These are phyloP conservation scores for Tetrastigma voinierianum DNA, from an alignment of 164 flowering plant genomes.

Conservation along the genomic window DNA sequence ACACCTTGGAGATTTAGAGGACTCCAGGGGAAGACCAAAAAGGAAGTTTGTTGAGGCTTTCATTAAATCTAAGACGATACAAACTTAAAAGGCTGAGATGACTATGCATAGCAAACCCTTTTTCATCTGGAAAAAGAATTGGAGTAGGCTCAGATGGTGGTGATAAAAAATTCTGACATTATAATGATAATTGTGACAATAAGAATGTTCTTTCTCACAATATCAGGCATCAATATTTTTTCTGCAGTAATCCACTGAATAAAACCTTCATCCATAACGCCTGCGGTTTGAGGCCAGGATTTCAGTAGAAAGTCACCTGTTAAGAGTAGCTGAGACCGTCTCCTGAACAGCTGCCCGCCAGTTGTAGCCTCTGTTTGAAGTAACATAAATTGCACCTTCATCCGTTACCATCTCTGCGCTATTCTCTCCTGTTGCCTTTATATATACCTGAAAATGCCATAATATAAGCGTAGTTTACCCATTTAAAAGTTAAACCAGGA, in stretches of 20 bases:
- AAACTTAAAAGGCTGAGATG: too few relatives aligned
- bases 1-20: too few relatives aligned
- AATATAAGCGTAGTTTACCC: neutral
- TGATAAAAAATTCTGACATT: neutral
- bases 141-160: neutral
- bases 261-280: neutral
- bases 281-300: neutral
- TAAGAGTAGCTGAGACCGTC: slow-evolving; percentile 96
- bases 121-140: neutral
- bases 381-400: slow-evolving; percentile 90
- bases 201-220: neutral
- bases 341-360: slow-evolving; percentile 98
- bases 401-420: slow-evolving; percentile 98
- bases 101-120: too few relatives aligned
- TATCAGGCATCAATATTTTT: neutral
- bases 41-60: too few relatives aligned
- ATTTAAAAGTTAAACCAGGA: neutral
- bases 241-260: neutral
- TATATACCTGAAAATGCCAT: slow-evolving; percentile 59
- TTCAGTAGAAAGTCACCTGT: slow-evolving; percentile 48
- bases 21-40: too few relatives aligned
- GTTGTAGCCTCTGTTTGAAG: slow-evolving; percentile 92
- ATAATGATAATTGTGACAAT: neutral
- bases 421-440: slow-evolving; percentile 92
- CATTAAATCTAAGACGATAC: too few relatives aligned